Evolutionary conservation across 805 yeast genomes (phyloP).

Genomic region (Middelhovenomyces tepae): DNA sequence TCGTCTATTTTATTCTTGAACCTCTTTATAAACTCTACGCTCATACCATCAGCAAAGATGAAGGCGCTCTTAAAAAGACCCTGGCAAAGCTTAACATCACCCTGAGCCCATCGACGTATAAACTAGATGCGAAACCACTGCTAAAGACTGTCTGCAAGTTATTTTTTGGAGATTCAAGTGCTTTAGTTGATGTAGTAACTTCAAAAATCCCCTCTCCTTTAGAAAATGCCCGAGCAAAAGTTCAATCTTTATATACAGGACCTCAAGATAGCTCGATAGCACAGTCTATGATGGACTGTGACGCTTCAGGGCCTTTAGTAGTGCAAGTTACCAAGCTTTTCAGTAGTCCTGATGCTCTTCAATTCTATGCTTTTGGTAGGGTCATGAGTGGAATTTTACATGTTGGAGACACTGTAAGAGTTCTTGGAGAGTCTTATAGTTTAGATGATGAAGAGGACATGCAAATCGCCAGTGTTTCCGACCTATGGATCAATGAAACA

Average conservation of each 20-base stretch:
- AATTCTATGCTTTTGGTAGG: constrained; percentile 51
- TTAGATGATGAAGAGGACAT: constrained; percentile 45
- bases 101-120: constrained; percentile 20
- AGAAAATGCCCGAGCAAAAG: constrained; percentile 23
- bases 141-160: constrained; percentile 44
- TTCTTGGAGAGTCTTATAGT: constrained; percentile 48
- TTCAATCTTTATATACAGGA: constrained; percentile 24
- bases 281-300: constrained; percentile 25
- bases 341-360: constrained; percentile 44
- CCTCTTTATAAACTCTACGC: constrained; percentile 76
- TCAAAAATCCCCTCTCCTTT: constrained; percentile 32
- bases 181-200: constrained; percentile 45
- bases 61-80: constrained; percentile 34
- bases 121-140: constrained; percentile 50
- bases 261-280: constrained; percentile 20
- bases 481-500: constrained; percentile 50
- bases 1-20: constrained; percentile 56
- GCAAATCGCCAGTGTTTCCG: constrained; percentile 27
- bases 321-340: constrained; percentile 53
- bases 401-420: constrained; percentile 38
- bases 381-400: constrained; percentile 52
- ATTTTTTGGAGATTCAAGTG: constrained; percentile 44
- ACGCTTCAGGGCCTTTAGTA: constrained; percentile 35
- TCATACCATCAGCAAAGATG: constrained; percentile 45
- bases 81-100: constrained; percentile 44